Conservation (phyloP, 1,284 basidiomycete species). For the Athelia psychrophila region DNA sequence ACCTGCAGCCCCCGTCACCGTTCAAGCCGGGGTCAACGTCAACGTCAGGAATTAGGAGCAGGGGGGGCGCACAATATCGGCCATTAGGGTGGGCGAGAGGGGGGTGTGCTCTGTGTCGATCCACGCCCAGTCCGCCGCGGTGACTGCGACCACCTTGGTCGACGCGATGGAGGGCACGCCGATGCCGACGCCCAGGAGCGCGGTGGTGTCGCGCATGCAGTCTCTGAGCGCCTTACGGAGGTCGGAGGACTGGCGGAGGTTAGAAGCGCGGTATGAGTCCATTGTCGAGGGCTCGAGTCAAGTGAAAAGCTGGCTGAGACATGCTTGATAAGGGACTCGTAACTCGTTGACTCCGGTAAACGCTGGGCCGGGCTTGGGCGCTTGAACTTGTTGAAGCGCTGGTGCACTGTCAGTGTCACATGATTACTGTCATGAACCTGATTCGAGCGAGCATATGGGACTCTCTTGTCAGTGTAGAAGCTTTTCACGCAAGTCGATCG, state of each 20-base stretch:
- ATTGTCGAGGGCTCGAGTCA: background rate
- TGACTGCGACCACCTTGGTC: background rate
- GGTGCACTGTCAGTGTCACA: too few species aligned
- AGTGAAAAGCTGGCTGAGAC: too few species aligned
- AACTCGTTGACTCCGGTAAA: too few species aligned
- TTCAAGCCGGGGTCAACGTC: background rate
- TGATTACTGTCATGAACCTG: too few species aligned
- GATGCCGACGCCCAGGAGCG: background rate
- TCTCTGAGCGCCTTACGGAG: background rate
- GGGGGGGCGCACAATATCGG: background rate
- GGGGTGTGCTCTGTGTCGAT: background rate
- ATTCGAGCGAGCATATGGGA: too few species aligned
- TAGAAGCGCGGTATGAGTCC: background rate
- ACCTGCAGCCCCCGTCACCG: background rate
- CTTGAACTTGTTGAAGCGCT: too few species aligned
- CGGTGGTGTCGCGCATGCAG: background rate
- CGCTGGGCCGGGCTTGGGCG: too few species aligned
- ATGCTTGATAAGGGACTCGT: too few species aligned
- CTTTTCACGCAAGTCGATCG: too few species aligned
- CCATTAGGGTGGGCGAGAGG: background rate
- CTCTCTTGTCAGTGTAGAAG: too few species aligned
- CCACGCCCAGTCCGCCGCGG: background rate
- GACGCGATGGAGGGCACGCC: background rate
- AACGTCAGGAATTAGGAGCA: too few species aligned
- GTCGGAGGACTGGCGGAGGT: background rate